Base-by-base conservation (phyloP, 1,284 basidiomycete genomes). In the Tremellales sp. region DNA sequence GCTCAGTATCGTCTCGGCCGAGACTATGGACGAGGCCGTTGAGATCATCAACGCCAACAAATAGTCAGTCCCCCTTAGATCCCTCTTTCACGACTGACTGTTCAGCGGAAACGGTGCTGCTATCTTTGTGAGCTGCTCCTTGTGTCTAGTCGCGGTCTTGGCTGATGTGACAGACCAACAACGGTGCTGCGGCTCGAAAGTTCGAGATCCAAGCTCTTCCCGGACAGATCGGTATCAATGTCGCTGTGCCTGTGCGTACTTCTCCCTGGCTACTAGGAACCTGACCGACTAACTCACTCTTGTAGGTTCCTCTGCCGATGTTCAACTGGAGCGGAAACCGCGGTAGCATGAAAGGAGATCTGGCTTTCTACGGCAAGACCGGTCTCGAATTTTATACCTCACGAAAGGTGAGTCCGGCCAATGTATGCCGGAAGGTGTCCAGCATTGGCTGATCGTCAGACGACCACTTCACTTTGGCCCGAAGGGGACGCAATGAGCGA, bases 201-300 rank as follows among this genome's bases (percentile, higher is more conserved):
- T 98, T 96, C 59, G 93, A 98, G 76, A 81, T 80, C 40, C 81
- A 85, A 52, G 84, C 94, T 53, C 88, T 97, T 57, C 85, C 90
- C 45, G 94, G 94, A 37, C 91, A 97, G 75, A 81, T 94, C 64
- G 90, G 90, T 39, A 83, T 98, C 74, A 97, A 98, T 68, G 87
- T 94, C 85, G 93, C 40, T 89, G 96, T 64, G 85, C 93, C 45
- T 60, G 76, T 53, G 61, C 51, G 51, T 56, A 45, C 36, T 26
- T 46, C 24, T 40, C 31, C 40, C 43, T 54, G 35, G 46, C 27
- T 35, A 45, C 31, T n/a, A 46, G 47, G 42, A 27, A 31, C 29
- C 39, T 45, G 12, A 11, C 15, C 24, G 8, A 17, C 51, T 21
- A 25, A 17, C 39, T 36, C 3, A 23, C 6, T 4, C 26, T 5